Evolutionary conservation across 208 protist species (phyloP), one percentile per base, ranked within the genome.

Genomic region (Wallacemonas sp.): DNA sequence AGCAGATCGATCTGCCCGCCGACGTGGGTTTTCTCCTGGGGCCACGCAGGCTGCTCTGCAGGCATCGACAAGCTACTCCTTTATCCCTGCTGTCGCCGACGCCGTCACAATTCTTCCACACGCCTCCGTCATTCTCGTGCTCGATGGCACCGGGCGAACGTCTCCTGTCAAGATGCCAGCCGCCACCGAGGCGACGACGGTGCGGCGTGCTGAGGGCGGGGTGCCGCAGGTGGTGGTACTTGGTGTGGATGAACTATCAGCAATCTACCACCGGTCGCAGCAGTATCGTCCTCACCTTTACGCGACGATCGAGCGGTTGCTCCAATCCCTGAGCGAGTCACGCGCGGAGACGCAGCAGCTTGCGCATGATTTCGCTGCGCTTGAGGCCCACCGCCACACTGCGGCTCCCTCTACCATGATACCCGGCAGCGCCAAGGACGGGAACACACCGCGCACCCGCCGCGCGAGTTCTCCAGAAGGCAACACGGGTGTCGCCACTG

Each of bases 231-330:
- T 82, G 8, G 46, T 75, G 14, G 42, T 82, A 31, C 22, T 89
- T 21, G 66, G 47, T 22, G 30, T 69, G 6, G 66, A 86, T n/a
- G 83, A 89, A 26, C 42, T 68, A 11, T 44, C 51, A 28, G 70
- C 77, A 33, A 76, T 81, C 24, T 46, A 36, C 21, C 59, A 6
- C 2, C 73, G 54, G 19, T 31, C 74, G 0, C 14, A 33, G 1
- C 62, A 75, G 27, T 39, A 75, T 46, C 70, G 82, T 2, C 82
- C 77, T 5, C 59, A 70, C n/a, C 67, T 88, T 2, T 77, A 77
- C 31, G 47, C 62, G 24, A 71, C 75, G 1, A 38, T 88, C 5
- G 28, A 61, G 9, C 33, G 68, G n/a, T 58, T 80, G 0, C 41
- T 84, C 11, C 54, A 71, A n/a, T 28, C 47, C 6, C 17, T 65